Percentiles rank a stretch among this genome's conserved stretches.
Evolutionary conservation across 2,329 filamentous ascomycete genomes (phyloP).

Genomic region (Colletotrichum phormii): DNA sequence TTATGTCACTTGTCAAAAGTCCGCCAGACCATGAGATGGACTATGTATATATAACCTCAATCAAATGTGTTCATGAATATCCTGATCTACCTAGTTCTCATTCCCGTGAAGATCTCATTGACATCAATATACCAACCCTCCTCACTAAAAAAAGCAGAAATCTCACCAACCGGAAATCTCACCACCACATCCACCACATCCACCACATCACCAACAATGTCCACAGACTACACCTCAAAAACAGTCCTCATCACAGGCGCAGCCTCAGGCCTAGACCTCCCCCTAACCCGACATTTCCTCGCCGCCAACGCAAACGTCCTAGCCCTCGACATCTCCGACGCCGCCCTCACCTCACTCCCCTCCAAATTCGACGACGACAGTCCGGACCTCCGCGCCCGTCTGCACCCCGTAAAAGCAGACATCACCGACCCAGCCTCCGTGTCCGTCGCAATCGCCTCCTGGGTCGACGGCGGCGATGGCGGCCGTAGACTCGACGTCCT

Average conservation of each 20-base stretch:
- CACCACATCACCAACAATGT: neutral
- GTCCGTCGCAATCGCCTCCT: neutral
- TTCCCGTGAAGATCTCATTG: too few species aligned
- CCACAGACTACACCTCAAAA: conserved; percentile 29
- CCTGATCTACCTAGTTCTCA: too few species aligned
- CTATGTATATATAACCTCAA: too few species aligned
- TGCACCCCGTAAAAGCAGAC: conserved; percentile 1
- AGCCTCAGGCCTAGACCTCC: conserved; percentile 10
- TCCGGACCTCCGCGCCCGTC: neutral
- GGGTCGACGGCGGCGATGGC: neutral
- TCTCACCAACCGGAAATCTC: too few species aligned
- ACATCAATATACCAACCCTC: neutral
- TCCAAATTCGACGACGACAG: neutral
- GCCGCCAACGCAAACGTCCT: conserved; percentile 18
- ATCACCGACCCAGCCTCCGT: conserved; percentile 3
- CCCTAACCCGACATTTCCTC: conserved; percentile 15
- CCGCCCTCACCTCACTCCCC: neutral
- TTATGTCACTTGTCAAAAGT: too few species aligned
- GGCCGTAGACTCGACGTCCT: conserved; percentile 58
- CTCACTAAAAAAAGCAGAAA: too few species aligned
- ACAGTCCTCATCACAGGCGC: conserved; percentile 26
- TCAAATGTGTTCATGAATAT: too few species aligned
- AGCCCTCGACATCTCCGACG: conserved; percentile 18
- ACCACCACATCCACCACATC: too few species aligned
- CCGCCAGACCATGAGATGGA: too few species aligned